phyloP scores from a whole-genome alignment of 768 basidiomycete genomes.

The Hericium coralloides region DNA sequence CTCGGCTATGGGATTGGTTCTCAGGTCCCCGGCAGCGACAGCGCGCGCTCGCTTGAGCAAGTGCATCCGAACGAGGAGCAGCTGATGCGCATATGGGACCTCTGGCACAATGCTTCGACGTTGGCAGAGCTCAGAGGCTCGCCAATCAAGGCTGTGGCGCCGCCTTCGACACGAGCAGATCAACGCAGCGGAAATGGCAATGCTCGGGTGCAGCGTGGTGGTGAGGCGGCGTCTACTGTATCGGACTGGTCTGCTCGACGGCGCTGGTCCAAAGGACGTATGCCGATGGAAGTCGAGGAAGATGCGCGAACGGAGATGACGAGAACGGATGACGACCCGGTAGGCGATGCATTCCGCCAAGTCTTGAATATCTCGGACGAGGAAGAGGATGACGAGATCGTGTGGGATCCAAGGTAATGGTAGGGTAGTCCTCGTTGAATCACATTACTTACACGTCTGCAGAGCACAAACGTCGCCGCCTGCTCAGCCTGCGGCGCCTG shows the following conservation, averaged over 20 bases:
- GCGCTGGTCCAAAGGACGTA: neutral
- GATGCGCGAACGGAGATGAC: conserved; percentile 60
- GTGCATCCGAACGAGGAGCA: conserved; percentile 94
- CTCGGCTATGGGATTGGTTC: too few species aligned
- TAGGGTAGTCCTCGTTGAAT: neutral
- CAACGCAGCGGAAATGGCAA: neutral
- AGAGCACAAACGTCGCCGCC: neutral
- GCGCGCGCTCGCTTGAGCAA: conserved; percentile 19
- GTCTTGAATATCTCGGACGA: conserved; percentile 31
- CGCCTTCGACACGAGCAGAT: neutral
- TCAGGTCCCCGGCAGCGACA: conserved; percentile 5
- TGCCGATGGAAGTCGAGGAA: conserved; percentile 32
- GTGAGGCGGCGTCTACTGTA: neutral
- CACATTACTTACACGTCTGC: neutral
- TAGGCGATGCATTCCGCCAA: conserved; percentile 57
- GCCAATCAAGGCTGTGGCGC: conserved; percentile 2
- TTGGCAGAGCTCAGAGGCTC: conserved; percentile 25
- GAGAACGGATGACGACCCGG: conserved; percentile 75
- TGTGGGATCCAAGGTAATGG: conserved; percentile 59
- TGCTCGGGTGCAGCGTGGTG: neutral
- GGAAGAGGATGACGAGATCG: conserved; percentile 64
- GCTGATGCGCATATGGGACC: conserved; percentile 85
- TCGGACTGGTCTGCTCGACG: conserved; percentile 4
- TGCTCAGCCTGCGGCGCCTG: neutral
- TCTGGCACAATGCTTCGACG: conserved; percentile 60